Conservation (phyloP, 805 yeast species). For the Candida vartiovaarae region DNA sequence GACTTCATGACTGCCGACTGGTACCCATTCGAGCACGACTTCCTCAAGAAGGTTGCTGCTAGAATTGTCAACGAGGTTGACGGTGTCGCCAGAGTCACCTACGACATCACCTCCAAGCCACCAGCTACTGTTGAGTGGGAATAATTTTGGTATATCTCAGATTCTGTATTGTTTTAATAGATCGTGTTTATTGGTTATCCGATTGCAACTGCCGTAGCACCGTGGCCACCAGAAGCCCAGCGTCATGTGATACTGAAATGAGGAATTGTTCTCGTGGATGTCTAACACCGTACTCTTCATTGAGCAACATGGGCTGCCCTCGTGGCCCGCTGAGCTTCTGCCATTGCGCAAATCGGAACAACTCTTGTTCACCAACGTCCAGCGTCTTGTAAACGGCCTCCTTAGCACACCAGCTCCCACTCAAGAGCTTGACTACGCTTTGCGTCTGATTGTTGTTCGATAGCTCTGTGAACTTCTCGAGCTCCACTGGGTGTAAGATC, state of each 20-base stretch:
- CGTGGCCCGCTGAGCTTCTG: constrained; percentile 32
- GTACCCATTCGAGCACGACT: constrained; percentile 87
- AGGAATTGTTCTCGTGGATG: constrained; percentile 39
- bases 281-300: constrained; percentile 24
- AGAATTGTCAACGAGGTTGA: constrained; percentile 98
- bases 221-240: constrained; percentile 47
- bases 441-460: constrained; percentile 16
- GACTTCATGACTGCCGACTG: constrained; percentile 99
- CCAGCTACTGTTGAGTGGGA: constrained; percentile 99
- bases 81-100: constrained; percentile 98
- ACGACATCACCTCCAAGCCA: constrained; percentile 97
- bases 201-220: constrained; percentile 35
- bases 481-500: constrained; percentile 44
- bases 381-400: constrained; percentile 68
- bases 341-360: constrained; percentile 56
- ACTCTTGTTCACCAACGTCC: constrained; percentile 38
- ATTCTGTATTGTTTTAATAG: not conserved
- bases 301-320: constrained; percentile 39
- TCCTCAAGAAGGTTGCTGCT: constrained; percentile 87
- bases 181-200: not conserved
- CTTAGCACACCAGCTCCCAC: constrained; percentile 66
- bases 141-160: constrained; percentile 29
- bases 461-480: constrained; percentile 27
- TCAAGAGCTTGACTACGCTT: constrained; percentile 31
- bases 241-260: constrained; percentile 59